Evolutionary conservation across 2,329 filamentous ascomycete genomes (phyloP).

Genomic region (Esteya vermicola): DNA sequence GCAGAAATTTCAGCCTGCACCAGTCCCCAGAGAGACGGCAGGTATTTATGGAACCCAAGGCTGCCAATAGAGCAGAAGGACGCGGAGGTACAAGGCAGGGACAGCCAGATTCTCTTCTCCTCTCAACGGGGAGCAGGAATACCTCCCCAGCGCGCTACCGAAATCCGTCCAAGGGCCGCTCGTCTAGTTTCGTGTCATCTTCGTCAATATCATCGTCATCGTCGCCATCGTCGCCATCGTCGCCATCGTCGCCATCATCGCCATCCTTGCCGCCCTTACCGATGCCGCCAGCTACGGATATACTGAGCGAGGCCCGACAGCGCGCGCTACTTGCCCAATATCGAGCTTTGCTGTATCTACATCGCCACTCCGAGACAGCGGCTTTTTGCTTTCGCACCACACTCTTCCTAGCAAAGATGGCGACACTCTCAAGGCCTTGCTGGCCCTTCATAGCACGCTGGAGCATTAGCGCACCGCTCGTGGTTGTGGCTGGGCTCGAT

Average conservation of each 20-base stretch:
- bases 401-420: slow-evolving; percentile 56
- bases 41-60: slow-evolving; percentile 3
- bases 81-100: neutral
- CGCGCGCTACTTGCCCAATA: slow-evolving; percentile 22
- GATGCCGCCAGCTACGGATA: slow-evolving; percentile 31
- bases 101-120: too few relatives aligned
- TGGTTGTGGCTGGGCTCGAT: slow-evolving; percentile 56
- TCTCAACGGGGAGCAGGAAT: too few relatives aligned
- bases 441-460: slow-evolving; percentile 55
- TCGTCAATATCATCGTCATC: neutral
- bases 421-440: slow-evolving; percentile 52
- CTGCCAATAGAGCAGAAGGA: neutral
- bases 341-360: slow-evolving; percentile 16
- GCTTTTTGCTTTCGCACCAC: slow-evolving; percentile 34
- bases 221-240: slow-evolving; percentile 1
- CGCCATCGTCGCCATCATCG: neutral
- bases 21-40: slow-evolving; percentile 20
- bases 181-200: too few relatives aligned
- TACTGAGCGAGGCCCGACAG: slow-evolving; percentile 19
- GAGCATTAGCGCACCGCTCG: slow-evolving; percentile 50
- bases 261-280: slow-evolving; percentile 24
- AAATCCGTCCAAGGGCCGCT: too few relatives aligned
- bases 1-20: too few relatives aligned
- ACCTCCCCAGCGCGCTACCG: too few relatives aligned
- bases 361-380: slow-evolving; percentile 17